Evolutionary conservation across 371 early-diverging fungal species (phyloP), one percentile per base, ranked within the genome.

Genomic region (Mortierella sp.): DNA sequence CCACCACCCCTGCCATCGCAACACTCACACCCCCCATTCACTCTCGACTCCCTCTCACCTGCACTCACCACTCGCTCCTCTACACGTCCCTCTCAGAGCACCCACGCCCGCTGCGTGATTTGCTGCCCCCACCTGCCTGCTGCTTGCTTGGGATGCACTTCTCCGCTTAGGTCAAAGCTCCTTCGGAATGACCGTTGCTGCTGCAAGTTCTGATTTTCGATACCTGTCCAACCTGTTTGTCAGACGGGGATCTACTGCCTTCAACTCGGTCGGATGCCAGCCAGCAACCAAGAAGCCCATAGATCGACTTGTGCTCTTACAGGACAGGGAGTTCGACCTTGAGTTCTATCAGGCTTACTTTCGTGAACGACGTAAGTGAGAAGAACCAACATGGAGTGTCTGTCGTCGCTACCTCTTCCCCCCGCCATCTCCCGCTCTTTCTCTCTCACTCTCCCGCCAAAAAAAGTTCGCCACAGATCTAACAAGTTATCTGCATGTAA

Each of bases 271-370:
- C 17, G 48, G 39, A 54, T 41, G 28, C 27, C 34, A 19, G 24
- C 27, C 48, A 9, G 41, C 57, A 14, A 10, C 48, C 9, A 44
- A 27, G 19, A 58, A 39, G 17, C 37, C 40, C 3, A 37, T 57
- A 10, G 54, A 57, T 45, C 63, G 43, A 29, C 59, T 46, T 2
- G 19, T 51, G n/a, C 60, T 67, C 34, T 54, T 73, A 14, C 74
- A 73, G 46, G 74, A 73, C 45, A 54, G 67, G 21, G 74, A 73
- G 31, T 58, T 63, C 60, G 67, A 73, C 63, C 57, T 73, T 2
- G 60, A 45, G 28, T 73, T 55, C 34, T 67, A 63, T 44, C 59
- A 58, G 44, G 47, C 52, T 1, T 45, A 71, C 56, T 64, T 66
- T 59, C 53, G 55, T 43, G 50, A 57, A n/a, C 56, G 54, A 45